Base-by-base conservation (phyloP, 2,329 filamentous ascomycete species). In the Anthostomella pinea region DNA sequence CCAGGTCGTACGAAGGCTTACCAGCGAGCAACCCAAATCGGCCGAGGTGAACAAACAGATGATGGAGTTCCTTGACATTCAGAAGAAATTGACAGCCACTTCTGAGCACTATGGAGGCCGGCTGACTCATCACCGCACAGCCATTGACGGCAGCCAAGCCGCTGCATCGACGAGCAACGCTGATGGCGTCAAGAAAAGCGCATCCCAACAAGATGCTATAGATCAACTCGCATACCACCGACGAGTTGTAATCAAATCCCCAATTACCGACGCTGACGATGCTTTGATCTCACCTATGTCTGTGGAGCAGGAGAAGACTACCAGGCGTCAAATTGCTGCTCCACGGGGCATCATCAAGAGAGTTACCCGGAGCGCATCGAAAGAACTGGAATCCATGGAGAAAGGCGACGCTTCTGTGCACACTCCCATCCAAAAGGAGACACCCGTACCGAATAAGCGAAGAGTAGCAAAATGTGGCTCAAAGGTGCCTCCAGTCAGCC, bases 281-380 rank as follows among this genome's bases (percentile, higher is more conserved):
- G 47, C 51, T 16, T 28, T 33, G 14, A 41, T 35, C 15, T 33
- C 46, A 30, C 53, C 53, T 3, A 38, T 57, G 35, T 55, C 54
- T 11, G 32, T 62, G 21, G 52, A 62, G 32, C 47, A 57, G 14
- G 55, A 57, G 33, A 51, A 50, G 34, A 41, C 43, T 22, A 48
- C 48, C 7, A 50, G 58, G 27, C 52, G 58, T 33, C 50, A 51
- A 11, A 35, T 35, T 6, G 35, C 30, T 30, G 45, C 49, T 6
- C 45, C 43, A 30, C 49, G 44, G 35, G 46, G 56, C 18, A 59
- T 60, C 26, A 57, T 59, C 38, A 59, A 59, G 30, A 37, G 42
- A 8, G 36, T 34, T 11, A 42, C 42, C 5, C 35, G 39, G 6
- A 48, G 39, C 15, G 31, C 23, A 23, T 36, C 45, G 15, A 45